These are phyloP conservation scores for Mycena maculata DNA, from an alignment of 768 basidiomycete genomes.

Conservation along the genomic window DNA sequence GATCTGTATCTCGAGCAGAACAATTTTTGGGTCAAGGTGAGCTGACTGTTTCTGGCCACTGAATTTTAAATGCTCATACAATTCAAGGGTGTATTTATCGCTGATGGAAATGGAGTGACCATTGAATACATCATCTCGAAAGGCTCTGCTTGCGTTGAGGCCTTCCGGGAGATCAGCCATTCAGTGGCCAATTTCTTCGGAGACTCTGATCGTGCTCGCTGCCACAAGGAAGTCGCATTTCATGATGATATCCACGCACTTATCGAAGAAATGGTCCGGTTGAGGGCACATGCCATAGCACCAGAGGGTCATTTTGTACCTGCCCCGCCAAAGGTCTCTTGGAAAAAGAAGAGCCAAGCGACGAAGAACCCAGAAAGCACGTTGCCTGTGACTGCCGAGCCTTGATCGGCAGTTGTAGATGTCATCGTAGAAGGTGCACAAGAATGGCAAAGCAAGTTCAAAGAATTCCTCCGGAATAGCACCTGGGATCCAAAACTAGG, in stretches of 20 bases:
- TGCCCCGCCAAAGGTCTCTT: conserved; percentile 14
- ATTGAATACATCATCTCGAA: conserved; percentile 42
- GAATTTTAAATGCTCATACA: background rate
- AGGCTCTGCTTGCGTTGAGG: conserved; percentile 46
- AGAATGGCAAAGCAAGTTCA: conserved; percentile 37
- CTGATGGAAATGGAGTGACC: conserved; percentile 39
- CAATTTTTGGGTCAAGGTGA: conserved; percentile 45
- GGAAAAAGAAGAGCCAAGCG: conserved; percentile 22
- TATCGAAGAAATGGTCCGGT: conserved; percentile 35
- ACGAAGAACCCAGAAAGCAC: background rate
- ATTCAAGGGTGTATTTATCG: conserved; percentile 38
- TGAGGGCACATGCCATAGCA: conserved; percentile 20
- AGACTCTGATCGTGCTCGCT: conserved; percentile 34
- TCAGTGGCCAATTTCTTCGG: conserved; percentile 37
- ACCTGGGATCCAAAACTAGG: conserved; percentile 39
- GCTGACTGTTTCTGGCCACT: background rate
- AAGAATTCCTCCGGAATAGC: conserved; percentile 35
- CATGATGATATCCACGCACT: conserved; percentile 37
- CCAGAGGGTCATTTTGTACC: conserved; percentile 24
- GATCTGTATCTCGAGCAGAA: conserved; percentile 48
- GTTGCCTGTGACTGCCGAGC: background rate
- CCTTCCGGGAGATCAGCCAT: conserved; percentile 40
- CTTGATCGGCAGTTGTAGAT: conserved; percentile 32
- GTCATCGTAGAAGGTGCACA: conserved; percentile 32
- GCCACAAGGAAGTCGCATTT: conserved; percentile 38